Conservation (phyloP, 768 basidiomycete genomes). For the Rhodotorula toruloides region DNA sequence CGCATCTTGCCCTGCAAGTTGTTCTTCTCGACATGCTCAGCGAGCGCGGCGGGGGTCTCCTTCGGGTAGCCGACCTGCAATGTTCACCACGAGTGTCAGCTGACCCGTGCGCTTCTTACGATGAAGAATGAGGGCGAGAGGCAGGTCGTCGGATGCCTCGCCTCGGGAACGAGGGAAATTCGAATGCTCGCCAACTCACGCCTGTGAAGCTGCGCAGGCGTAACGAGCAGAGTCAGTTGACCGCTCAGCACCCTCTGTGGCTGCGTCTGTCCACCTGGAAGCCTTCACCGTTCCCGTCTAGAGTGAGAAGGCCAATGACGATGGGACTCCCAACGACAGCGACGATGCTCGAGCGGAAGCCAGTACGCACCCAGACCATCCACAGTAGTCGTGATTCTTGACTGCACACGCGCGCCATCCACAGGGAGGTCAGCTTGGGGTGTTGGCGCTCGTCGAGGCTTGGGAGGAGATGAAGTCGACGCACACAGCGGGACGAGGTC, state of each 20-base stretch:
- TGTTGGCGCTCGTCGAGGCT: neutral
- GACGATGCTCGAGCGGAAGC: neutral
- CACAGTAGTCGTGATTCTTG: slow-evolving; percentile 29
- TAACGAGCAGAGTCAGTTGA: neutral
- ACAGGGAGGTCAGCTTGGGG: no score
- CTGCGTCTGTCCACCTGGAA: no score
- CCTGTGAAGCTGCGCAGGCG: neutral
- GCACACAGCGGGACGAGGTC: slow-evolving; percentile 15
- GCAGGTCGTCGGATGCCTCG: neutral
- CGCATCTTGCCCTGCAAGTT: slow-evolving; percentile 42
- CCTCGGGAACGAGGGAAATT: neutral
- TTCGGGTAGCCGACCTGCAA: slow-evolving; percentile 41
- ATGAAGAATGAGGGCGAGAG: neutral
- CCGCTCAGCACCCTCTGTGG: no score
- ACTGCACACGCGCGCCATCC: neutral
- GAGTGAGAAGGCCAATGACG: no score
- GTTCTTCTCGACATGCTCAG: slow-evolving; percentile 43
- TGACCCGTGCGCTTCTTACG: neutral
- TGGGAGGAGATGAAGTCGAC: neutral
- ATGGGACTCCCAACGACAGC: neutral
- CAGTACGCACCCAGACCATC: slow-evolving; percentile 22
- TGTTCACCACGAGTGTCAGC: neutral
- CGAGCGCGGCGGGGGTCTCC: slow-evolving; percentile 38
- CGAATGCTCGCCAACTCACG: no score
- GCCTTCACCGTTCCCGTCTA: no score